Evolutionary conservation across 2,329 filamentous ascomycete genomes (phyloP).

Genomic region (Nannizziopsis arthrosporioides): DNA sequence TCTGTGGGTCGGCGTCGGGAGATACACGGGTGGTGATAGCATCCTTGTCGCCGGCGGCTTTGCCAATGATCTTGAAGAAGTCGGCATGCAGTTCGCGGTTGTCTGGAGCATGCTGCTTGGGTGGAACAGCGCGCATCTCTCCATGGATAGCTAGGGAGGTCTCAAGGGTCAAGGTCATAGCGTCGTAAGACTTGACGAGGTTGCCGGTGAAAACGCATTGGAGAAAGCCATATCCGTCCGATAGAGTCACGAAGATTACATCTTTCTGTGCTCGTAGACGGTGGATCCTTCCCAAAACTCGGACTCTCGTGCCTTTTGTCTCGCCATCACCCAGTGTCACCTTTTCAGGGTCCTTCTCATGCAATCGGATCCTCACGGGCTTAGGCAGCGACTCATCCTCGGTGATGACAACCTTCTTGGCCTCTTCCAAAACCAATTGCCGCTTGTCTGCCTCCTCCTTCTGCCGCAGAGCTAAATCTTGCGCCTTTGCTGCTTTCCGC

Average conservation of each 20-base stretch:
- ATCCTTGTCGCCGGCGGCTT: conserved; percentile 75
- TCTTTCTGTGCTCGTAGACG: conserved; percentile 71
- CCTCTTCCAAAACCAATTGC: conserved; percentile 62
- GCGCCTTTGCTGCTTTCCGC: conserved; percentile 73
- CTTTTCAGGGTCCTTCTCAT: conserved; percentile 52
- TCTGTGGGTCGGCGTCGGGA: conserved; percentile 56
- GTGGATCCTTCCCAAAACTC: conserved; percentile 73
- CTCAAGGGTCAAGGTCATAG: conserved; percentile 71
- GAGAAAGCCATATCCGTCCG: conserved; percentile 72
- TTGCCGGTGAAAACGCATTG: conserved; percentile 74
- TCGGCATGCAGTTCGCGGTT: conserved; percentile 83
- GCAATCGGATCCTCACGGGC: conserved; percentile 63
- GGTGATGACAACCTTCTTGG: conserved; percentile 61
- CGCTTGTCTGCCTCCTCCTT: conserved; percentile 62
- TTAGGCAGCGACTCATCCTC: conserved; percentile 63
- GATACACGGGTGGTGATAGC: conserved; percentile 78
- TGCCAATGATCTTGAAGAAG: conserved; percentile 69
- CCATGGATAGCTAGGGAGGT: conserved; percentile 77
- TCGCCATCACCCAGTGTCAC: conserved; percentile 39
- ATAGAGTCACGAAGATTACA: conserved; percentile 73
- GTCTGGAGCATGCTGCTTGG: conserved; percentile 65
- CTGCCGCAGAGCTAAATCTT: conserved; percentile 58
- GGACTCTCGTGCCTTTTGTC: conserved; percentile 57
- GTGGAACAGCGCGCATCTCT: conserved; percentile 70
- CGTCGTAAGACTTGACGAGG: conserved; percentile 84